Conservation (phyloP, 768 basidiomycete species). For the Lactifluus volemus region DNA sequence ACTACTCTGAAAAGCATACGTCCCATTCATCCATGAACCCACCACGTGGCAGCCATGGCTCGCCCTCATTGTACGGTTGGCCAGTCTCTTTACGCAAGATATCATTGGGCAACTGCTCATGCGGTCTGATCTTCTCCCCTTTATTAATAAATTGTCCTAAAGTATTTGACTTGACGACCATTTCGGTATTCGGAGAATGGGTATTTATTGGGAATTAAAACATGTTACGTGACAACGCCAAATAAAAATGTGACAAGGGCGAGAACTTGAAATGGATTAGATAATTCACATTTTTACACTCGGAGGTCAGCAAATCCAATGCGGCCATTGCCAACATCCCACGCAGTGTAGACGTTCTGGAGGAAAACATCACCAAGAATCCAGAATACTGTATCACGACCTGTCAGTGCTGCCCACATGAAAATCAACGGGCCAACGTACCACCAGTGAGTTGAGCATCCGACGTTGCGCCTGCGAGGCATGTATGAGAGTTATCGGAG, state of each 20-base stretch:
- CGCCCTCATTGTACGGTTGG: no score
- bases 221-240: no score
- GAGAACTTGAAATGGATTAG: no score
- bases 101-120: no score
- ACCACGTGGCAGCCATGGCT: no score
- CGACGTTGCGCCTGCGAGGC: not conserved
- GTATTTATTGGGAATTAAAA: no score
- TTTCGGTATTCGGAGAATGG: no score
- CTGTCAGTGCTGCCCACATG: not conserved
- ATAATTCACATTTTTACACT: not conserved
- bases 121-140: no score
- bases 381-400: not conserved
- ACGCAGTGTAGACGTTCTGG: slow-evolving; percentile 2
- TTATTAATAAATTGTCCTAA: no score
- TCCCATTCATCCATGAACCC: not conserved
- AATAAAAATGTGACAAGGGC: no score
- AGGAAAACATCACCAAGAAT: slow-evolving; percentile 10
- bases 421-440: not conserved
- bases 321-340: not conserved
- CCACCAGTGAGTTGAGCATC: not conserved
- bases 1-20: not conserved
- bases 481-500: not conserved
- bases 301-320: slow-evolving; percentile 4
- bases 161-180: no score
- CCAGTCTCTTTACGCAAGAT: no score